phyloP scores from a whole-genome alignment of 805 yeast species.

The Zygoascus biomembranicola region DNA sequence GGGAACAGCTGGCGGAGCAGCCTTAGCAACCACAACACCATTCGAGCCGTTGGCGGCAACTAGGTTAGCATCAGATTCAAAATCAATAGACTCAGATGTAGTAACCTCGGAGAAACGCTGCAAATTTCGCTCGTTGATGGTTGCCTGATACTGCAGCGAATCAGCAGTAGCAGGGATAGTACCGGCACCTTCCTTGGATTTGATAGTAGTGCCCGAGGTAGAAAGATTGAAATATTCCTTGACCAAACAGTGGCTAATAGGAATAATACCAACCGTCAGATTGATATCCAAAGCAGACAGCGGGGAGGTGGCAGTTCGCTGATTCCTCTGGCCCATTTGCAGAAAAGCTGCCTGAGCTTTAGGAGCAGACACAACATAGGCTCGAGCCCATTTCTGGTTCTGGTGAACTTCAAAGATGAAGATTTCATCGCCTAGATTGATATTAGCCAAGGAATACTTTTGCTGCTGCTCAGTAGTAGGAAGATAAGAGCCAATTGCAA shows the following conservation, averaged over 20 bases:
- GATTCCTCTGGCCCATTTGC: constrained; percentile 24
- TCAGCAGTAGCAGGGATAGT: constrained; percentile 26
- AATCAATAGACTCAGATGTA: constrained; percentile 15
- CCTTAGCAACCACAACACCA: constrained; percentile 6
- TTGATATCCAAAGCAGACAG: constrained; percentile 19
- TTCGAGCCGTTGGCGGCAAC: not conserved
- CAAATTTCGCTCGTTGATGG: constrained; percentile 18
- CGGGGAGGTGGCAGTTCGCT: constrained; percentile 25
- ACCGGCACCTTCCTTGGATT: not conserved
- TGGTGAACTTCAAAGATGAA: constrained; percentile 58
- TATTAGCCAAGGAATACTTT: constrained; percentile 24
- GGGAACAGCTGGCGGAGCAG: constrained; percentile 19
- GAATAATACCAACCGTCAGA: constrained; percentile 21
- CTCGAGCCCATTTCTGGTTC: constrained; percentile 65
- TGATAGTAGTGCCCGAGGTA: not conserved
- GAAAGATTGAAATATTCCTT: constrained; percentile 17
- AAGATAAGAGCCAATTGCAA: constrained; percentile 25
- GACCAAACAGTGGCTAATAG: constrained; percentile 17
- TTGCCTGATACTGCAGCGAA: constrained; percentile 13
- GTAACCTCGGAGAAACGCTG: constrained; percentile 22
- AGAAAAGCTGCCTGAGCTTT: constrained; percentile 19
- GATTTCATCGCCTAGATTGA: constrained; percentile 57
- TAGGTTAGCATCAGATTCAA: not conserved
- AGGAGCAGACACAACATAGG: constrained; percentile 61
- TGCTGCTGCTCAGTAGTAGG: constrained; percentile 34